These are phyloP conservation scores for Coemansia pectinata DNA, from an alignment of 192 early-diverging fungal species.

Conservation along the genomic window DNA sequence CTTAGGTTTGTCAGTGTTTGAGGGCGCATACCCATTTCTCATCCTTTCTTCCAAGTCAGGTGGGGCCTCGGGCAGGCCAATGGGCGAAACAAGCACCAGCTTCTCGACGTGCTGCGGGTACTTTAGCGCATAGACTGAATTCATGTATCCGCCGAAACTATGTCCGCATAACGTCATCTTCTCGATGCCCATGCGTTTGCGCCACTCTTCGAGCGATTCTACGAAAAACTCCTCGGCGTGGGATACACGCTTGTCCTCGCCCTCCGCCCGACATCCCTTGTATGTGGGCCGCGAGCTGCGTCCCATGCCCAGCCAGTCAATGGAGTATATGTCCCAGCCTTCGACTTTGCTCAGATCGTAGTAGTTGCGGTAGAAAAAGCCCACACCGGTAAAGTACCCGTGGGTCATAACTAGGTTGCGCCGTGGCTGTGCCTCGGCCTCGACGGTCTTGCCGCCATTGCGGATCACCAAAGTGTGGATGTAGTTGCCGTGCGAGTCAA, in stretches of 20 bases:
- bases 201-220: conserved; percentile 87
- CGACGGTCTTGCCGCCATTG: background rate
- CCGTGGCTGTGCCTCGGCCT: background rate
- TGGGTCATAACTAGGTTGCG: conserved; percentile 54
- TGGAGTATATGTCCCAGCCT: conserved; percentile 46
- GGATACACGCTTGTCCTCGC: conserved; percentile 56
- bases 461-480: conserved; percentile 52
- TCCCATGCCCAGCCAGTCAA: conserved; percentile 98
- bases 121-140: conserved; percentile 79
- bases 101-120: conserved; percentile 85
- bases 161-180: conserved; percentile 86
- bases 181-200: conserved; percentile 72
- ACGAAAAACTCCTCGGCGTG: conserved; percentile 84
- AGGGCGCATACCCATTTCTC: conserved; percentile 26
- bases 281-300: conserved; percentile 78
- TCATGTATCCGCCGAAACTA: conserved; percentile 87
- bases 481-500: conserved; percentile 44
- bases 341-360: conserved; percentile 38
- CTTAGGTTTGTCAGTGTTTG: conserved; percentile 8
- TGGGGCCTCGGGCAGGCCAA: conserved; percentile 64
- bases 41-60: conserved; percentile 53
- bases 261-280: conserved; percentile 42
- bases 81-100: conserved; percentile 88
- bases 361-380: conserved; percentile 56
- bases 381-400: conserved; percentile 55